These are phyloP conservation scores for Trametes coccinea DNA, from an alignment of 768 basidiomycete species.

Conservation along the genomic window DNA sequence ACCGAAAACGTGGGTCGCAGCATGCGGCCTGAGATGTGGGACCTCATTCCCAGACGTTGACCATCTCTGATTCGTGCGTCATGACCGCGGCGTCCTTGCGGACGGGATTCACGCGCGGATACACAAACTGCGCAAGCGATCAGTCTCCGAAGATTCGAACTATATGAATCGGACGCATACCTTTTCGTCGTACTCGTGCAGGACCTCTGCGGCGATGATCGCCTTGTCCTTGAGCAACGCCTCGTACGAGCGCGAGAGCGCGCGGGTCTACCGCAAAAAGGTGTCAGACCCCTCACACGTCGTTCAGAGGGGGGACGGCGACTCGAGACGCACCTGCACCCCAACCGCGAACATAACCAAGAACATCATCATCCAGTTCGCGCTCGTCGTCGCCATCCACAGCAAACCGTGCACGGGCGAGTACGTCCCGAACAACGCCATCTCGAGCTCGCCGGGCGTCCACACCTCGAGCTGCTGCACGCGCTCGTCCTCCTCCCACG, in stretches of 20 bases:
- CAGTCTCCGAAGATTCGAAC: neutral
- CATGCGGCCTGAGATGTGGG: neutral
- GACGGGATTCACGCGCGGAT: constrained; percentile 77
- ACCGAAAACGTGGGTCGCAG: neutral
- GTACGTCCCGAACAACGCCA: constrained; percentile 70
- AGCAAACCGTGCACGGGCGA: constrained; percentile 75
- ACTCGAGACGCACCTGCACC: constrained; percentile 51
- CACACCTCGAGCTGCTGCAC: constrained; percentile 82
- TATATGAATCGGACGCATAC: constrained; percentile 42
- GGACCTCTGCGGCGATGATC: constrained; percentile 74
- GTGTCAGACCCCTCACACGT: neutral
- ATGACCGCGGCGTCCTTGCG: constrained; percentile 79
- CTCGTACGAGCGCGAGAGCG: constrained; percentile 56
- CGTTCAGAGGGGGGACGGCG: no score
- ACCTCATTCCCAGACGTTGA: constrained; percentile 54
- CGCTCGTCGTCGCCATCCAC: constrained; percentile 68
- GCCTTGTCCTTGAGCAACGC: constrained; percentile 71
- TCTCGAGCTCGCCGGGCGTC: constrained; percentile 72
- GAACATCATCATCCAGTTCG: constrained; percentile 76
- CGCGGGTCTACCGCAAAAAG: constrained; percentile 43
- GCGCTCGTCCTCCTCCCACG: constrained; percentile 30
- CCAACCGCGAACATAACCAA: constrained; percentile 68
- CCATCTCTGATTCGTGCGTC: constrained; percentile 83
- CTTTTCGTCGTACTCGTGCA: constrained; percentile 82
- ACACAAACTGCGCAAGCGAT: constrained; percentile 63